These are phyloP conservation scores for Picochlorum sp. DNA, from an alignment of 139 green algal genomes.

Conservation along the genomic window DNA sequence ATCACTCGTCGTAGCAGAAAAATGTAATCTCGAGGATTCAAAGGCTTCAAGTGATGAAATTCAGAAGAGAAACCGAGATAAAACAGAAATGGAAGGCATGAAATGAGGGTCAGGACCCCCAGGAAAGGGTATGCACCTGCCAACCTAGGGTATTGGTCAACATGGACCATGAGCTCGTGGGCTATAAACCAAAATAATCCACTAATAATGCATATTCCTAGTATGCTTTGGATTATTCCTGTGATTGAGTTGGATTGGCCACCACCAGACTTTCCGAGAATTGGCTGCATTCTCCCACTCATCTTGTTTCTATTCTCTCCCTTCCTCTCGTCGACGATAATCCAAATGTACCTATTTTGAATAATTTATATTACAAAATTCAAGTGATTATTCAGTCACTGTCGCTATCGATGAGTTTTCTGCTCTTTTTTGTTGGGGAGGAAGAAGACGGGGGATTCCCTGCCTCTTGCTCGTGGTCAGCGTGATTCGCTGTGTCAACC, in stretches of 20 bases:
- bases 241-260: no score
- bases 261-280: no score
- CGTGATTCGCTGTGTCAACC: background rate
- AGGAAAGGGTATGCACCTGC: conserved; percentile 5
- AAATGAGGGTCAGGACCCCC: background rate
- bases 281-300: no score
- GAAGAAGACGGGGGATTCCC: background rate
- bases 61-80: conserved; percentile 11
- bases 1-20: background rate
- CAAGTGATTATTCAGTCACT: no score
- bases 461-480: conserved; percentile 1
- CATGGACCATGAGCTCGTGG: conserved; percentile 2
- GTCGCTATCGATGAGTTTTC: no score
- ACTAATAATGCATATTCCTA: no score
- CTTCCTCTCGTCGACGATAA: no score
- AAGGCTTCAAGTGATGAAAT: background rate
- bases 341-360: no score
- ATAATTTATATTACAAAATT: no score
- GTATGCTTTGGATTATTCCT: background rate
- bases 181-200: no score
- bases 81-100: conserved; percentile 2
- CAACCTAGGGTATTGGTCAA: conserved; percentile 1
- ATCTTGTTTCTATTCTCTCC: no score
- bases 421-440: background rate
- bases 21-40: conserved; percentile 5